A percentile compares a stretch with the other conserved stretches of the same genome.
Conservation (phyloP, 2,329 filamentous ascomycete species). For the Ploettnerulaceae sp. region DNA sequence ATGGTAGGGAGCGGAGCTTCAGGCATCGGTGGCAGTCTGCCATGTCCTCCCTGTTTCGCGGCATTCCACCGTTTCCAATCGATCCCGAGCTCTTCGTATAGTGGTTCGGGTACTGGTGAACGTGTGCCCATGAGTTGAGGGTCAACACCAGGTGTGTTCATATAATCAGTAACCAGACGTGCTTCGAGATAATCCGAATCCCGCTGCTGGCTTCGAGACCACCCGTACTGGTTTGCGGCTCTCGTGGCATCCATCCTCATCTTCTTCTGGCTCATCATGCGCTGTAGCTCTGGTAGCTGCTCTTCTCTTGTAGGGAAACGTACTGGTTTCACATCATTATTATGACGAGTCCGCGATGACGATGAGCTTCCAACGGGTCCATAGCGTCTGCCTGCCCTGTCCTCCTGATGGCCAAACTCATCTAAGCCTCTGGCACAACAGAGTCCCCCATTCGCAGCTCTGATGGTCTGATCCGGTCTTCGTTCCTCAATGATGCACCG, state of each 20-base stretch:
- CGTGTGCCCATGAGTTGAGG: background rate
- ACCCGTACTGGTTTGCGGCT: slow-evolving; percentile 15
- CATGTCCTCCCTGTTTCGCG: slow-evolving; percentile 7
- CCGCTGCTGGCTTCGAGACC: background rate
- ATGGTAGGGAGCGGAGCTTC: background rate
- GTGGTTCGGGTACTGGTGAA: background rate
- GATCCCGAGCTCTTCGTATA: slow-evolving; percentile 12
- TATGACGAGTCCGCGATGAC: too few species aligned
- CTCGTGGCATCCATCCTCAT: background rate
- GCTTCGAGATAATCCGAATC: slow-evolving; percentile 1
- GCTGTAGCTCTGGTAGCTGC: background rate
- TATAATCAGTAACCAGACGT: background rate
- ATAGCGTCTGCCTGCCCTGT: background rate
- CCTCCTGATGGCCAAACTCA: slow-evolving; percentile 5
- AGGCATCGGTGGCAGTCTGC: slow-evolving; percentile 10
- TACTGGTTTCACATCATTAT: background rate
- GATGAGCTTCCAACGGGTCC: background rate
- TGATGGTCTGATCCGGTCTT: background rate
- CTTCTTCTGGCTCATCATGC: background rate
- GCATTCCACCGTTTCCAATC: slow-evolving; percentile 12
- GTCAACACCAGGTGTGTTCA: slow-evolving; percentile 4
- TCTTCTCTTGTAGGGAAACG: background rate
- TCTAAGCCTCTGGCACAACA: slow-evolving; percentile 18
- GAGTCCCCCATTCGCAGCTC: slow-evolving; percentile 14
- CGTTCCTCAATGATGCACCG: slow-evolving; percentile 9